phyloP scores from a whole-genome alignment of 108 stramenopile genomes.

The Skeletonema grethae region DNA sequence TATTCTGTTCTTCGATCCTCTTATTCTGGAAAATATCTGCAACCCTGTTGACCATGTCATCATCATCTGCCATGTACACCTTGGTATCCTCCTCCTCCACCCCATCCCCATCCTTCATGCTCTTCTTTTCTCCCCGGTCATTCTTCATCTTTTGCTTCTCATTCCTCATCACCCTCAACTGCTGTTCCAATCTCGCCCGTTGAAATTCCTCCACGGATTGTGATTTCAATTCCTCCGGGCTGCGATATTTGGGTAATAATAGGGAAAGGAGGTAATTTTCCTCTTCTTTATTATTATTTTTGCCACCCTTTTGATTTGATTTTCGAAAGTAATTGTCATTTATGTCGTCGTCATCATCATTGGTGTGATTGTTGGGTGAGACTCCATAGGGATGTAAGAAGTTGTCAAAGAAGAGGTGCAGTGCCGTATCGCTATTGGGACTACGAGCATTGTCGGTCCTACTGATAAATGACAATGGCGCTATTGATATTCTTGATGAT shows the following conservation, averaged over 20 bases:
- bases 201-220: slow-evolving; percentile 26
- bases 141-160: not conserved
- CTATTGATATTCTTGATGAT: not conserved
- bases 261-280: slow-evolving; percentile 13
- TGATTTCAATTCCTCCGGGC: slow-evolving; percentile 4
- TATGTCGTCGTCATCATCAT: not conserved
- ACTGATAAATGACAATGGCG: not conserved
- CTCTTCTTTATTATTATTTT: slow-evolving; percentile 4
- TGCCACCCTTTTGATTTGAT: not conserved
- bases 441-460: no score
- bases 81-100: not conserved
- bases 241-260: slow-evolving; percentile 17
- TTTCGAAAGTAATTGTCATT: not conserved
- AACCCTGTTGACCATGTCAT: not conserved
- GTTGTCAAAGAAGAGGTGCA: slow-evolving; percentile 25
- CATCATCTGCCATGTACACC: not conserved
- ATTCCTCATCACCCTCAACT: slow-evolving; percentile 10
- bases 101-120: not conserved
- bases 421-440: not conserved
- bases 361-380: slow-evolving; percentile 7
- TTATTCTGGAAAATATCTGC: slow-evolving; percentile 1
- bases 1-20: slow-evolving; percentile 18
- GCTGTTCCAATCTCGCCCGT: slow-evolving; percentile 18
- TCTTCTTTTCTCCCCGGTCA: not conserved
- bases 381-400: slow-evolving; percentile 41